Evolutionary conservation across 2,329 filamentous ascomycete species (phyloP).

Genomic region (Neoscytalidium dimidiatum): DNA sequence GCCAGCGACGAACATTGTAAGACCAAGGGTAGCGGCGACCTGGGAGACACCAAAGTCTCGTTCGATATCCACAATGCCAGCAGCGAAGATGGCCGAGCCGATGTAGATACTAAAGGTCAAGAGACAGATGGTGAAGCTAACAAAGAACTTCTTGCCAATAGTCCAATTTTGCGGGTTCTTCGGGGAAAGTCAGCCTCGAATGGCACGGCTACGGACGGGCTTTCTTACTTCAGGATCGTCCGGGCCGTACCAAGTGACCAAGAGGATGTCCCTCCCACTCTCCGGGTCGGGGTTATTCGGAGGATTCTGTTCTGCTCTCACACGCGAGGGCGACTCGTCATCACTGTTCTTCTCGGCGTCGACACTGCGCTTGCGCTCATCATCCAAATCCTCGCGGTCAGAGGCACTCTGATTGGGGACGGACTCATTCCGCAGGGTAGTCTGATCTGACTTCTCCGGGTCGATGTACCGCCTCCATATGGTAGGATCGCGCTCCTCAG

Average conservation of each 20-base stretch:
- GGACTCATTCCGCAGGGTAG: slow-evolving; percentile 27
- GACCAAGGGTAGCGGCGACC: slow-evolving; percentile 46
- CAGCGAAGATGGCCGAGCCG: slow-evolving; percentile 49
- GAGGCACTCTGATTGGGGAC: not conserved
- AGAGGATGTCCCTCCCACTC: slow-evolving; percentile 52
- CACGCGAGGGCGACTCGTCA: slow-evolving; percentile 21
- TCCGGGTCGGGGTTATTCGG: slow-evolving; percentile 52
- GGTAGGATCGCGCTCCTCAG: slow-evolving; percentile 50
- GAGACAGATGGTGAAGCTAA: slow-evolving; percentile 50
- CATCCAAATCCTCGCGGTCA: not conserved
- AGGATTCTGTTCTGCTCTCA: slow-evolving; percentile 42
- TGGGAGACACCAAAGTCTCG: slow-evolving; percentile 41
- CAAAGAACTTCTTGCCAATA: slow-evolving; percentile 43
- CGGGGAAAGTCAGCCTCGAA: not conserved
- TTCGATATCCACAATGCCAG: slow-evolving; percentile 40
- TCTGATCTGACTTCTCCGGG: slow-evolving; percentile 51
- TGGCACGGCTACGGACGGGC: not conserved
- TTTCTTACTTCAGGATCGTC: slow-evolving; percentile 44
- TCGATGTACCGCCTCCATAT: slow-evolving; percentile 54
- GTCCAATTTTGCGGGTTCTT: slow-evolving; percentile 53
- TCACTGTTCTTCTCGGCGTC: slow-evolving; percentile 16
- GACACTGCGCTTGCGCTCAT: not conserved
- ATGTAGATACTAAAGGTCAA: slow-evolving; percentile 52
- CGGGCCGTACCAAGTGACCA: slow-evolving; percentile 55
- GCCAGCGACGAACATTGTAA: slow-evolving; percentile 37